phyloP scores from a whole-genome alignment of 768 basidiomycete genomes.

The Phanerodontia chrysosporium region DNA sequence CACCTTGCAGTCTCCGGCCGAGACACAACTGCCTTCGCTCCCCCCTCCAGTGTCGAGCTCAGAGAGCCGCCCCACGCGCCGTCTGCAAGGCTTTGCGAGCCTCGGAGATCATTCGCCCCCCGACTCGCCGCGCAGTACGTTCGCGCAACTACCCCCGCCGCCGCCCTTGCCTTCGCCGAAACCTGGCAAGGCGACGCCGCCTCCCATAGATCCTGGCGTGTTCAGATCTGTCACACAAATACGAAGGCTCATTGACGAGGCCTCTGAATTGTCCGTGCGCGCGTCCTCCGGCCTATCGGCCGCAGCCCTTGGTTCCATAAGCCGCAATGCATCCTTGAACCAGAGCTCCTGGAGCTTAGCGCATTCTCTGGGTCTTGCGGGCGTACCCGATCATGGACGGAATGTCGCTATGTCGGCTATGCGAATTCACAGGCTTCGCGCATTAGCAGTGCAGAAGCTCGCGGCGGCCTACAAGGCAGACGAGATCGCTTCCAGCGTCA shows the following conservation, averaged over 20 bases:
- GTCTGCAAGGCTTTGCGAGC: conserved; percentile 43
- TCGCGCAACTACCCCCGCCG: conserved; percentile 28
- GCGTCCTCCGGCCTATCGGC: conserved; percentile 82
- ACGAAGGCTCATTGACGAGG: conserved; percentile 82
- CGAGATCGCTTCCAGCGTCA: conserved; percentile 89
- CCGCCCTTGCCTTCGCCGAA: conserved; percentile 50
- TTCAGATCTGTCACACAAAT: conserved; percentile 74
- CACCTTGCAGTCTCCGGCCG: conserved; percentile 40
- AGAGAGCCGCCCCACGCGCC: conserved; percentile 24
- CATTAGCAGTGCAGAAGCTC: conserved; percentile 81
- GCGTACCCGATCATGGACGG: conserved; percentile 58
- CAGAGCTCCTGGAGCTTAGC: conserved; percentile 58
- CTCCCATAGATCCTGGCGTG: conserved; percentile 86
- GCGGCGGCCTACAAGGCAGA: conserved; percentile 83
- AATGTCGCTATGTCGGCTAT: conserved; percentile 82
- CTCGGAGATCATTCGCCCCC: conserved; percentile 37
- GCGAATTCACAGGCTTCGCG: conserved; percentile 75
- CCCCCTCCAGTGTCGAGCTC: conserved; percentile 23
- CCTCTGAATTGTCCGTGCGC: conserved; percentile 82
- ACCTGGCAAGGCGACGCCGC: conserved; percentile 69
- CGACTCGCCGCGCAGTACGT: conserved; percentile 24
- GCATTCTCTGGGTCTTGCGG: conserved; percentile 61
- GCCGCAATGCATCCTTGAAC: conserved; percentile 36
- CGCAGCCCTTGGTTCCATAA: conserved; percentile 65
- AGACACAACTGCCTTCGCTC: conserved; percentile 34